Conservation (phyloP, 257 asterid genomes). For the Nicotiana obtusifolia region DNA sequence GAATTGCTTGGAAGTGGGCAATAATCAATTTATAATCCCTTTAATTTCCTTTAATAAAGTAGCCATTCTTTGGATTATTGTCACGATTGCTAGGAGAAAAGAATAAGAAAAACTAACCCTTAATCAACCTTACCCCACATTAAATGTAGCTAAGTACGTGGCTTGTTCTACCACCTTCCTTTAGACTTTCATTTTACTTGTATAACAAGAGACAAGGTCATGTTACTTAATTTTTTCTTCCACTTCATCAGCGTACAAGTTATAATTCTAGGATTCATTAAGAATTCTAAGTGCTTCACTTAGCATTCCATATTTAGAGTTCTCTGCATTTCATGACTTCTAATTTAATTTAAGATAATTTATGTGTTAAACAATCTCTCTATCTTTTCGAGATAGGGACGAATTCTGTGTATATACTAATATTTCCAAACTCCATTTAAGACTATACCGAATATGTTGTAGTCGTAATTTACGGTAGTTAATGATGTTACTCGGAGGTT, state of each 20-base stretch:
- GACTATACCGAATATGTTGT: too few species aligned
- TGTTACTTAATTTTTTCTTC: neutral
- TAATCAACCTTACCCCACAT: neutral
- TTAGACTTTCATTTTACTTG: neutral
- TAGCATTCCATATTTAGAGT: neutral
- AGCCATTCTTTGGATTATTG: conserved; percentile 1
- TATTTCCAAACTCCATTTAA: fast-evolving
- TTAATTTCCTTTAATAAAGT: conserved; percentile 5
- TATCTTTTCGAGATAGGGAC: too few species aligned
- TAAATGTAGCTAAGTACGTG: neutral
- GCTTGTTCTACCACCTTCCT: neutral
- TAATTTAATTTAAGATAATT: too few species aligned
- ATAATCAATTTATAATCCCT: neutral
- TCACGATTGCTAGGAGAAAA: neutral
- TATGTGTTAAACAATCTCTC: too few species aligned
- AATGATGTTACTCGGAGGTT: neutral
- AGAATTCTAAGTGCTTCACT: neutral
- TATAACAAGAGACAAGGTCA: neutral
- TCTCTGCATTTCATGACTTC: neutral
- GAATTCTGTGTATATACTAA: too few species aligned
- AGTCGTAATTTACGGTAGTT: too few species aligned
- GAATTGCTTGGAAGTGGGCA: conserved; percentile 11
- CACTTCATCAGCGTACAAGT: neutral
- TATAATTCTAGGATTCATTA: neutral
- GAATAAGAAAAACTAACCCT: neutral